Base-by-base conservation (phyloP, 345 rosid genomes). In the Salix exigua region DNA sequence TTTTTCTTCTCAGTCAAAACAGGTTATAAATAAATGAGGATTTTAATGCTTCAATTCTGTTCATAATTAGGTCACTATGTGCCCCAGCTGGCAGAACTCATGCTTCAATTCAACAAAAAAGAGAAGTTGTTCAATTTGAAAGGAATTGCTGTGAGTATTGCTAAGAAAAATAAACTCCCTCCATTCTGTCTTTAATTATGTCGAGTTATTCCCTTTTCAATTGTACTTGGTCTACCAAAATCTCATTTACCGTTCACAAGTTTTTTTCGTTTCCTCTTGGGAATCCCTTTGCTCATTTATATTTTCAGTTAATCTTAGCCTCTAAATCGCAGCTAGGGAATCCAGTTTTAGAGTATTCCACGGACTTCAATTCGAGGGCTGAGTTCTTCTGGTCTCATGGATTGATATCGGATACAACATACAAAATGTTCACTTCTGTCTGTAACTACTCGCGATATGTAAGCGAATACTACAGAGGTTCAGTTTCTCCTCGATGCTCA, bases 371-470 rank as follows among this genome's bases (percentile, higher is more conserved):
- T 72, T 96, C 99, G 21, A 79, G 97, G 81, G 99, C 98, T 21
- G 99, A 91, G 85, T 96, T 83, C 87, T 91, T 96, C 77, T 96
- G 99, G 99, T 96, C 99, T 79, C 99, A 93, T 75, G 99, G 99
- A 67, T 77, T 96, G 78, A 90, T 96, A 79, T 92, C 99, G 0
- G 99, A 96, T 70, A 83, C 97, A 6, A 93, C 99, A 17, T 91
- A 88, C 89, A 90, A 85, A 76, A 82, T 92, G 91, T 93, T 96
- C 88, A 88, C 96, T 76, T 83, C 91, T 70, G 87, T 83, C 38
- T 96, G 99, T 81, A 96, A 96, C 79, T 93, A 93, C 84, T 93
- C 99, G 0, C 85, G 96, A 33, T 96, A 89, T 75, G 97, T 93
- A 31, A 87, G 97, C 25, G 99, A 96, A 85, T 92, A 91, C 77